Percentiles rank a stretch among this genome's conserved stretches.
Conservation (phyloP, 2,329 filamentous ascomycete species). For the Botrytis squamosa region DNA sequence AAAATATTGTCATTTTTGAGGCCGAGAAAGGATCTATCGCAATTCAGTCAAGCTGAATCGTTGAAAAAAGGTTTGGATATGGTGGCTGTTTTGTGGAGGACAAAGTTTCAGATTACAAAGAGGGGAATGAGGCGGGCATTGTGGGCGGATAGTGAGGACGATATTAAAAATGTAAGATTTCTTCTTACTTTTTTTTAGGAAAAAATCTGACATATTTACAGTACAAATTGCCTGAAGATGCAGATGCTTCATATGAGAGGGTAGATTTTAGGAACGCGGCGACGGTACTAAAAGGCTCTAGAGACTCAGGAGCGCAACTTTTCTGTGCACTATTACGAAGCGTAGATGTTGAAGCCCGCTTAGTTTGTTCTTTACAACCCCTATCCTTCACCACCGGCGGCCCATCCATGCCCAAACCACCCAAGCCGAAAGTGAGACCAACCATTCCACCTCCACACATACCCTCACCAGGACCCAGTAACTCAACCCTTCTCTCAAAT, state of each 20-base stretch:
- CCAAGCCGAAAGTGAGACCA: constrained; percentile 23
- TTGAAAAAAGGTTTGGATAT: constrained; percentile 77
- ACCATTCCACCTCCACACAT: constrained; percentile 35
- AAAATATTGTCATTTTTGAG: constrained; percentile 67
- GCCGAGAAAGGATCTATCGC: constrained; percentile 63
- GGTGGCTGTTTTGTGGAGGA: constrained; percentile 64
- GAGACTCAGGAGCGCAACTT: constrained; percentile 85
- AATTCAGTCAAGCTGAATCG: constrained; percentile 73
- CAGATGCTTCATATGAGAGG: constrained; percentile 67
- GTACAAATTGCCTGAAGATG: constrained; percentile 34
- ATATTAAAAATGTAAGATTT: constrained; percentile 54
- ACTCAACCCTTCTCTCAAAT: constrained; percentile 24
- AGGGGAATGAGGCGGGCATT: constrained; percentile 67
- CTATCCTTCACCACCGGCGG: constrained; percentile 49
- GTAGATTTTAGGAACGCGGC: constrained; percentile 71
- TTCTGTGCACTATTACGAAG: constrained; percentile 84
- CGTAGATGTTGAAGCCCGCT: constrained; percentile 75
- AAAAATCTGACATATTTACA: constrained; percentile 25
- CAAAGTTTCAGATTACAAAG: constrained; percentile 68
- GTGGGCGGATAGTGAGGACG: constrained; percentile 70
- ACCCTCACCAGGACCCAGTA: constrained; percentile 23
- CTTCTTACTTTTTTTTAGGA: too few species aligned
- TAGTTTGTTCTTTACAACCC: constrained; percentile 88
- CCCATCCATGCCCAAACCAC: constrained; percentile 42
- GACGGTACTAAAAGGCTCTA: constrained; percentile 69